Conservation (phyloP, 2,329 filamentous ascomycete genomes). For the Pestalotiopsis sp. region DNA sequence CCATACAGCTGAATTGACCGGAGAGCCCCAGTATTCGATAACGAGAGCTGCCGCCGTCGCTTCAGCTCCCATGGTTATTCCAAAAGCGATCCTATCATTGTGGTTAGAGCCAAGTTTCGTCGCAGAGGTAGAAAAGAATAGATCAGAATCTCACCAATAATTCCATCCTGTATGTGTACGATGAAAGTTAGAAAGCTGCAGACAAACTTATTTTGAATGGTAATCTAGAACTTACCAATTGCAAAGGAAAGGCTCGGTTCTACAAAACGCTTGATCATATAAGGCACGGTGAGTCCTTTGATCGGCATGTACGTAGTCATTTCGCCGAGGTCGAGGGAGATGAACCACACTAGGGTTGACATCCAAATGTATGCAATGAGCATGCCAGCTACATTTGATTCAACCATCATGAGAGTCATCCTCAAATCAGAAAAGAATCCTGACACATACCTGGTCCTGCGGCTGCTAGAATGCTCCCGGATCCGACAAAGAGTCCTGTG, state of each 20-base stretch:
- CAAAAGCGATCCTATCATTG: conserved; percentile 41
- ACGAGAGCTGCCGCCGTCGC: conserved; percentile 46
- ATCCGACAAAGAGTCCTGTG: conserved; percentile 47
- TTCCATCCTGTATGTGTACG: background rate
- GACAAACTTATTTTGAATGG: background rate
- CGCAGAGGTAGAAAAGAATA: background rate
- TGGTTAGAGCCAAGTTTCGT: background rate
- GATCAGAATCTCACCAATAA: background rate
- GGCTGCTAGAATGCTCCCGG: conserved; percentile 15
- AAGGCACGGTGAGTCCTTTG: conserved; percentile 17
- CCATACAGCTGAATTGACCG: conserved; percentile 37
- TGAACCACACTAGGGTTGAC: background rate
- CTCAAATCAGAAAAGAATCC: background rate
- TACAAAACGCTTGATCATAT: conserved; percentile 26
- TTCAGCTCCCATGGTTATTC: conserved; percentile 46
- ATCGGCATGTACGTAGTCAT: conserved; percentile 23
- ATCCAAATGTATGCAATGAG: background rate
- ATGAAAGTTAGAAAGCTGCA: background rate
- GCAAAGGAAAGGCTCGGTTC: conserved; percentile 34
- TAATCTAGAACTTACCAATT: conserved; percentile 38
- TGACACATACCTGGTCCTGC: background rate
- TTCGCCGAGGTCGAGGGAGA: conserved; percentile 21
- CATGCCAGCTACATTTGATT: background rate
- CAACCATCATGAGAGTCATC: background rate
- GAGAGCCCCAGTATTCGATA: conserved; percentile 39